Percentiles rank a stretch among this genome's conserved stretches.
Evolutionary conservation across 257 asterid species (phyloP).

Genomic region (Ligustrum vulgare): DNA sequence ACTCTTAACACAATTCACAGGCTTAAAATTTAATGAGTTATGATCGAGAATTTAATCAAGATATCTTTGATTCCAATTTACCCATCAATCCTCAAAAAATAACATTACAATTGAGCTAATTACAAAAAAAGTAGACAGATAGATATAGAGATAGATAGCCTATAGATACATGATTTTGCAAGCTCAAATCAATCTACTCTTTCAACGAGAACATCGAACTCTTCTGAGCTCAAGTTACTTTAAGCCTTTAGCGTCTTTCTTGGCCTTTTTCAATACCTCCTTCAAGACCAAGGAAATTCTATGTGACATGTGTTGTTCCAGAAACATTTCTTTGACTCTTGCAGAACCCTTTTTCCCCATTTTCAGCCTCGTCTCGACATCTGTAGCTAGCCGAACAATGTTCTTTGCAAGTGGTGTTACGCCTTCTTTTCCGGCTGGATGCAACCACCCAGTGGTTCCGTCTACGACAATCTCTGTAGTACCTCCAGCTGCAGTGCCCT

Average conservation of each 20-base stretch:
- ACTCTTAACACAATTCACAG: too few species aligned
- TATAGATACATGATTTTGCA: too few species aligned
- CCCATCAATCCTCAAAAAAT: not conserved
- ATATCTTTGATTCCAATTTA: too few species aligned
- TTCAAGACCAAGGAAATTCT: slow-evolving; percentile 69
- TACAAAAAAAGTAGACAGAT: not conserved
- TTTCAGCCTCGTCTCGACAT: slow-evolving; percentile 50
- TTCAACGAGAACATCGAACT: too few species aligned
- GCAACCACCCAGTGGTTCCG: slow-evolving; percentile 82
- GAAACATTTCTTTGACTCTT: slow-evolving; percentile 66
- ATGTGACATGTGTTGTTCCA: slow-evolving; percentile 78
- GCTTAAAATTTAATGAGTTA: too few species aligned
- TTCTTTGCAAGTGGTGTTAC: slow-evolving; percentile 71
- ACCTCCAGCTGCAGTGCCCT: slow-evolving; percentile 99
- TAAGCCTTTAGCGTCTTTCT: not conserved
- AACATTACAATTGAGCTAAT: not conserved
- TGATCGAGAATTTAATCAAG: not conserved
- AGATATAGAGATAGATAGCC: too few species aligned
- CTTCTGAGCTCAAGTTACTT: too few species aligned
- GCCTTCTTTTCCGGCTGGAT: slow-evolving; percentile 94
- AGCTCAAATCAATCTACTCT: too few species aligned
- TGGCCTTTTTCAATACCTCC: slow-evolving; percentile 31
- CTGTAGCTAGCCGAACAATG: slow-evolving; percentile 60
- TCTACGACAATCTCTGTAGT: slow-evolving; percentile 80
- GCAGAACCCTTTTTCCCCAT: slow-evolving; percentile 74